A percentile compares a stretch with the other conserved stretches of the same genome.
These are phyloP conservation scores for Coemansia brasiliensis DNA, from an alignment of 192 early-diverging fungal species.

Conservation along the genomic window DNA sequence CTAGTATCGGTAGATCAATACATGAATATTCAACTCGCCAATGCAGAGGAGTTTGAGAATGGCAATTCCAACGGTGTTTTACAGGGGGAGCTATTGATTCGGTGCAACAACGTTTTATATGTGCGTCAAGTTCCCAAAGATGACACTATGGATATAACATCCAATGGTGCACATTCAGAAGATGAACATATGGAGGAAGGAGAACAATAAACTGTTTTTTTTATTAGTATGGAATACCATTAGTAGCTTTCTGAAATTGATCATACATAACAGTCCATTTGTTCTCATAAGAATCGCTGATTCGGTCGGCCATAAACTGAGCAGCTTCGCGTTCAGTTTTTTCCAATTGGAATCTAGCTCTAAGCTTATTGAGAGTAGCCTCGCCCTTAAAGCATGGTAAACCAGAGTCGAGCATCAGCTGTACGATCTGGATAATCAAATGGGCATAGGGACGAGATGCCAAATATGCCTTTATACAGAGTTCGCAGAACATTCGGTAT, in stretches of 20 bases:
- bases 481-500: slow-evolving; percentile 87
- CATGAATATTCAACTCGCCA: slow-evolving; percentile 95
- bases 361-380: slow-evolving; percentile 77
- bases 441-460: slow-evolving; percentile 91
- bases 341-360: slow-evolving; percentile 86
- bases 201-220: slow-evolving; percentile 14
- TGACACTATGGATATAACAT: slow-evolving; percentile 2
- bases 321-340: slow-evolving; percentile 87
- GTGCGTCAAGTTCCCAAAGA: slow-evolving; percentile 65
- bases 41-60: slow-evolving; percentile 95
- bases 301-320: slow-evolving; percentile 90
- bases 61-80: slow-evolving; percentile 80
- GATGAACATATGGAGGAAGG: slow-evolving; percentile 55
- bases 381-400: slow-evolving; percentile 98
- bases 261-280: slow-evolving; percentile 81
- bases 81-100: slow-evolving; percentile 90
- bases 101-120: slow-evolving; percentile 86
- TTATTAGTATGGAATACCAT: slow-evolving; percentile 64
- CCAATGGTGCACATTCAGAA: slow-evolving; percentile 13
- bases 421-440: slow-evolving; percentile 84
- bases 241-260: slow-evolving; percentile 79
- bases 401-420: slow-evolving; percentile 92
- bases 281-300: slow-evolving; percentile 92
- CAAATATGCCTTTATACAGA: slow-evolving; percentile 88
- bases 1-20: slow-evolving; percentile 91